These are phyloP conservation scores for Termitomyces sp. DNA, from an alignment of 768 basidiomycete genomes.

Conservation along the genomic window DNA sequence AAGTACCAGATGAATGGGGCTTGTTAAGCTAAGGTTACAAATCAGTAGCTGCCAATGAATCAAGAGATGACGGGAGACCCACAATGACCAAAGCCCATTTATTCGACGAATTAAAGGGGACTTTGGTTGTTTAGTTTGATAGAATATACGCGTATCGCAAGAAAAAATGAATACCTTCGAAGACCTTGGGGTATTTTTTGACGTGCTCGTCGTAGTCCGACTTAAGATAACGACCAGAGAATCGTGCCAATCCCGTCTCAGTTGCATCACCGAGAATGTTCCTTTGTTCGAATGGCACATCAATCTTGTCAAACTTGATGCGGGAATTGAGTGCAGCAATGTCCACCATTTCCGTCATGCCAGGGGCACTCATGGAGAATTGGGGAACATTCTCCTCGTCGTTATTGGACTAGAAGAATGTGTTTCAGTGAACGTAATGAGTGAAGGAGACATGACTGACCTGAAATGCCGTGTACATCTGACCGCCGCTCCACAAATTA, in stretches of 20 bases:
- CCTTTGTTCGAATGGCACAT: constrained; percentile 57
- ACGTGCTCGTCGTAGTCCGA: constrained; percentile 49
- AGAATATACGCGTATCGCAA: not conserved
- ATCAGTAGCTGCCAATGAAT: constrained; percentile 1
- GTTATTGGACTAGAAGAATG: constrained; percentile 49
- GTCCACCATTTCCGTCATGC: constrained; percentile 64
- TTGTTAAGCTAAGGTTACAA: constrained; percentile 43
- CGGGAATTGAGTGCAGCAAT: constrained; percentile 63
- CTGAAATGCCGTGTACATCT: constrained; percentile 64
- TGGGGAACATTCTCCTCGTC: constrained; percentile 47
- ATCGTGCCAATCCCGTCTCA: constrained; percentile 66
- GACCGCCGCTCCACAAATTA: constrained; percentile 58
- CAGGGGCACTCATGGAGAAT: constrained; percentile 47
- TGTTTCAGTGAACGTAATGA: not conserved
- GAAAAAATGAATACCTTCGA: constrained; percentile 37
- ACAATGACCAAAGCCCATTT: constrained; percentile 73
- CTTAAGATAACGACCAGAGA: constrained; percentile 51
- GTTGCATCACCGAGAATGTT: constrained; percentile 69
- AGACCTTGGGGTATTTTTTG: constrained; percentile 51
- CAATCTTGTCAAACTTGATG: constrained; percentile 63
- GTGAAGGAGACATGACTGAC: constrained; percentile 18
- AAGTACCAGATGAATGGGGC: constrained; percentile 39
- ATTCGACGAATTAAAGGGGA: constrained; percentile 70
- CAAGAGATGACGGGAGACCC: constrained; percentile 16
- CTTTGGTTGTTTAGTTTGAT: constrained; percentile 17